A percentile compares a stretch with the other conserved stretches of the same genome.
Conservation (phyloP, 352 stramenopile genomes). For the Phytopythium chamaehyphon region DNA sequence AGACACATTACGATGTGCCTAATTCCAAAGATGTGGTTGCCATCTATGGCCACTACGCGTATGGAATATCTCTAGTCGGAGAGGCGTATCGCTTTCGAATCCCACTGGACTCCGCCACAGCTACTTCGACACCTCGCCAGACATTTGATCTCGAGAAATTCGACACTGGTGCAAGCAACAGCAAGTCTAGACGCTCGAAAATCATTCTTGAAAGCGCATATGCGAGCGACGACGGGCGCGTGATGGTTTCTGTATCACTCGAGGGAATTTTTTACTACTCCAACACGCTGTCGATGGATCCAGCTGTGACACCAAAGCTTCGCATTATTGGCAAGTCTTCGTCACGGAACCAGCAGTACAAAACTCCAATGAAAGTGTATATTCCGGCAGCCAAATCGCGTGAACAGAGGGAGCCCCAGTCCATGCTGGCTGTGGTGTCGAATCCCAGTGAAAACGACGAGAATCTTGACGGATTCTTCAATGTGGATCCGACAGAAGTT, state of each 20-base stretch:
- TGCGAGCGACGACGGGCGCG: constrained; percentile 59
- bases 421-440: constrained; percentile 70
- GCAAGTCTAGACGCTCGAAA: constrained; percentile 67
- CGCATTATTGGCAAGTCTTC: constrained; percentile 68
- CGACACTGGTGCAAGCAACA: constrained; percentile 32
- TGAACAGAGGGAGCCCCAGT: constrained; percentile 17
- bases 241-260: constrained; percentile 52
- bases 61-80: constrained; percentile 62
- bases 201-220: constrained; percentile 65
- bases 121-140: constrained; percentile 19
- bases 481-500: constrained; percentile 60
- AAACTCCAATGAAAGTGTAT: constrained; percentile 73
- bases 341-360: constrained; percentile 59
- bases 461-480: constrained; percentile 58
- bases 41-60: constrained; percentile 58
- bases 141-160: constrained; percentile 69
- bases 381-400: constrained; percentile 20
- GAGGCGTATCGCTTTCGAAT: constrained; percentile 60
- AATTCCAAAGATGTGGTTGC: constrained; percentile 55
- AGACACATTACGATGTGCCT: constrained; percentile 49
- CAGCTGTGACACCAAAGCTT: constrained; percentile 16
- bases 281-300: constrained; percentile 27
- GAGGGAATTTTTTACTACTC: constrained; percentile 81
- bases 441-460: constrained; percentile 70
- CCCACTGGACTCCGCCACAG: constrained; percentile 8